Evolutionary conservation across 805 yeast genomes (phyloP).

Genomic region (Lipomyces lipofer): DNA sequence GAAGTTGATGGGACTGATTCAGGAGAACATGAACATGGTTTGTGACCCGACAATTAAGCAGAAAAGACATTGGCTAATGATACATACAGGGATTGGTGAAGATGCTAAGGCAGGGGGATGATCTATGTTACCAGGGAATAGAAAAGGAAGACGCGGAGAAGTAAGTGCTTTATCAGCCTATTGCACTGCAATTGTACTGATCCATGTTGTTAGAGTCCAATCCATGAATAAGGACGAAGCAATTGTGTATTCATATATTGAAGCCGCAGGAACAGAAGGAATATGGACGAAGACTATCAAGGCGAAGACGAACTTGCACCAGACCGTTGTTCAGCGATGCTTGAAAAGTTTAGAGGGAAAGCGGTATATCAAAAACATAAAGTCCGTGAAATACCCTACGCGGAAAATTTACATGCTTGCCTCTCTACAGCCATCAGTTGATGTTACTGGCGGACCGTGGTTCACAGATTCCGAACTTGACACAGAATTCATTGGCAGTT

Average conservation of each 20-base stretch:
- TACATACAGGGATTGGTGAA: constrained; percentile 61
- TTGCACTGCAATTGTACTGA: no score
- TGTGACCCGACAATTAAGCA: constrained; percentile 1
- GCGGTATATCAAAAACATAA: constrained; percentile 81
- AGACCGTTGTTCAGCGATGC: constrained; percentile 76
- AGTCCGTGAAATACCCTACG: constrained; percentile 89
- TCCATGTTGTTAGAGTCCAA: constrained; percentile 53
- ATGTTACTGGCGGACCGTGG: constrained; percentile 99
- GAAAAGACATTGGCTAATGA: constrained; percentile 47
- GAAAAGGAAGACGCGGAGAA: constrained; percentile 64
- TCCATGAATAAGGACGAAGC: constrained; percentile 86
- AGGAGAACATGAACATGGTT: constrained; percentile 47
- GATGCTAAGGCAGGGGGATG: constrained; percentile 62
- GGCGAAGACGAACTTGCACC: constrained; percentile 82
- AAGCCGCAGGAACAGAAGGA: constrained; percentile 90
- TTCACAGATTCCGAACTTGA: constrained; percentile 94
- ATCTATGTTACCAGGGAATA: constrained; percentile 71
- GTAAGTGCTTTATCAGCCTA: background rate
- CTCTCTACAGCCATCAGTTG: constrained; percentile 88
- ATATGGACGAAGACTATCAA: constrained; percentile 89
- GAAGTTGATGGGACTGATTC: constrained; percentile 47
- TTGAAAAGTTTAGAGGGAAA: constrained; percentile 74
- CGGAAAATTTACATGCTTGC: constrained; percentile 95
- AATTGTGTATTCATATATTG: constrained; percentile 86
- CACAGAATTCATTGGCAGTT: constrained; percentile 84